These are phyloP conservation scores for Kuraishia borneana DNA, from an alignment of 805 yeast species.

Conservation along the genomic window DNA sequence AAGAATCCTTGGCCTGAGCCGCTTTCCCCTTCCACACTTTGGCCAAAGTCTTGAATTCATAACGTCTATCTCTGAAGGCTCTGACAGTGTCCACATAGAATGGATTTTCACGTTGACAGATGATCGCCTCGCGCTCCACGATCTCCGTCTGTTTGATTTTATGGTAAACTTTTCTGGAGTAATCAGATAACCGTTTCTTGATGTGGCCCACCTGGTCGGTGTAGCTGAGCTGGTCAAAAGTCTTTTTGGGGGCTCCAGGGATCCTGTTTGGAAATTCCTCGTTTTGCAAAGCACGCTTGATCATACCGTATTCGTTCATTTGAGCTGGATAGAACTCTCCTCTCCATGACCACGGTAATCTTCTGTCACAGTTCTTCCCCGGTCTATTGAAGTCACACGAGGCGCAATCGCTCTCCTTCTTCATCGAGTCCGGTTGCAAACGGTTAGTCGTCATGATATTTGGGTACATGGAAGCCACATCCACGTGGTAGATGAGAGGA, in stretches of 20 bases:
- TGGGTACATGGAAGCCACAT: constrained; percentile 99
- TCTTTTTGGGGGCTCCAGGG: constrained; percentile 44
- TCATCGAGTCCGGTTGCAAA: constrained; percentile 96
- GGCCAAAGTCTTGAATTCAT: constrained; percentile 87
- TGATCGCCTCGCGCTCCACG: constrained; percentile 82
- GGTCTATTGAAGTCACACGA: constrained; percentile 96
- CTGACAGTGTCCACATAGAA: constrained; percentile 93
- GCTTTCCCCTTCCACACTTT: constrained; percentile 89
- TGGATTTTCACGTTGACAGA: constrained; percentile 96
- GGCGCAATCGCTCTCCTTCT: constrained; percentile 90
- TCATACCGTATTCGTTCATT: constrained; percentile 84
- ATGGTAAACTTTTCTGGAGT: constrained; percentile 78
- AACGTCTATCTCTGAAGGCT: constrained; percentile 89
- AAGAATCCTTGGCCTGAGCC: constrained; percentile 38
- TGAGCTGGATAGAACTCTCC: constrained; percentile 92
- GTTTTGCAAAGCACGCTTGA: constrained; percentile 68
- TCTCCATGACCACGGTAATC: constrained; percentile 96
- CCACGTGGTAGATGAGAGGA: constrained; percentile 93
- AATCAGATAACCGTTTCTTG: constrained; percentile 71
- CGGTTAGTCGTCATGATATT: constrained; percentile 97
- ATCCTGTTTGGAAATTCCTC: constrained; percentile 63
- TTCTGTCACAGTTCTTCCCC: constrained; percentile 85
- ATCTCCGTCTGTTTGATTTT: constrained; percentile 73
- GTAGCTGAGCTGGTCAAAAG: constrained; percentile 68
- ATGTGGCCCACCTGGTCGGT: constrained; percentile 67